Evolutionary conservation across 441 rosid species (phyloP).

Genomic region (Eutrema salsugineum): DNA sequence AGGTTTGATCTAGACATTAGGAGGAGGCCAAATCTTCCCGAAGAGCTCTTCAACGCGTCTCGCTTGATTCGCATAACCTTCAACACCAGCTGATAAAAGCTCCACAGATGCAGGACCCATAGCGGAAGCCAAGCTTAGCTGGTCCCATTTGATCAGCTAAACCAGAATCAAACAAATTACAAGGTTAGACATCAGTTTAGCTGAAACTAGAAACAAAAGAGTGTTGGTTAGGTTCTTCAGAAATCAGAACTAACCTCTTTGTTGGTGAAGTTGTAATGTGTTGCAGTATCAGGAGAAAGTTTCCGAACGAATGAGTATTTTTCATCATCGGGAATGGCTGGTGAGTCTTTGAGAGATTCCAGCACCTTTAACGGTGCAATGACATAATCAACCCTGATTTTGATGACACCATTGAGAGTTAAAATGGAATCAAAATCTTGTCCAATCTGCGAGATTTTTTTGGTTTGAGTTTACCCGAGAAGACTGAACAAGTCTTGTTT

Average conservation of each 20-base stretch:
- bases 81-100: constrained; percentile 76
- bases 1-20: constrained; percentile 55
- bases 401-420: constrained; percentile 4
- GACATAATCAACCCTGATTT: constrained; percentile 79
- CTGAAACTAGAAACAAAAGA: background rate
- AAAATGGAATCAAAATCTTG: constrained; percentile 5
- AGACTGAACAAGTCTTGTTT: constrained; percentile 92
- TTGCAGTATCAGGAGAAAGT: constrained; percentile 71
- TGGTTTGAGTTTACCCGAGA: constrained; percentile 55
- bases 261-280: constrained; percentile 62
- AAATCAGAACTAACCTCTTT: constrained; percentile 71
- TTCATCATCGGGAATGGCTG: constrained; percentile 56
- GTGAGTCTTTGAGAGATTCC: constrained; percentile 83
- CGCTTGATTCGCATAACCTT: constrained; percentile 67
- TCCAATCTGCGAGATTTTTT: background rate
- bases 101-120: constrained; percentile 95
- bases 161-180: constrained; percentile 19
- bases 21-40: constrained; percentile 97
- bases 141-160: constrained; percentile 84
- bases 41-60: constrained; percentile 77
- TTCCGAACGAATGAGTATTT: constrained; percentile 73
- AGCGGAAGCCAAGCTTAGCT: constrained; percentile 67
- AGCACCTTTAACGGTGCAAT: constrained; percentile 88
- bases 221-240: background rate
- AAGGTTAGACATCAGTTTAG: background rate